These are phyloP conservation scores for Lactifluus rugatus DNA, from an alignment of 768 basidiomycete species.

Conservation along the genomic window DNA sequence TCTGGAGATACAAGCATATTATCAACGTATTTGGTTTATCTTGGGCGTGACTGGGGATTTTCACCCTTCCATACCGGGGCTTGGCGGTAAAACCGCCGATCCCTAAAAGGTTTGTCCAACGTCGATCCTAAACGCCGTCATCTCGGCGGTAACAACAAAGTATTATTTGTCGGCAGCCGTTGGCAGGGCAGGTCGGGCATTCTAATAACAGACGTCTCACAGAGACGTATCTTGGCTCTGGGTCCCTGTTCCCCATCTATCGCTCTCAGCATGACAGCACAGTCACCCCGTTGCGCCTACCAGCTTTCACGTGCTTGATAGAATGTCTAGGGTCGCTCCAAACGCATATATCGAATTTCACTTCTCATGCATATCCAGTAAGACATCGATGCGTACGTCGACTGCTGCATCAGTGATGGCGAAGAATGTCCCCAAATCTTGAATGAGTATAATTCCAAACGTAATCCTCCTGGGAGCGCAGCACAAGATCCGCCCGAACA, in stretches of 20 bases:
- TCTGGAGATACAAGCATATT: neutral
- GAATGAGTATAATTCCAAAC: neutral
- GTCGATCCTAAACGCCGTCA: neutral
- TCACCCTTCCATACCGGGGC: neutral
- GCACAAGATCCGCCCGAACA: slow-evolving; percentile 15
- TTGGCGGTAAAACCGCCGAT: neutral
- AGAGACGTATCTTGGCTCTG: neutral
- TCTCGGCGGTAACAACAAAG: neutral
- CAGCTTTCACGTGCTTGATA: neutral
- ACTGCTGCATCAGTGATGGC: neutral
- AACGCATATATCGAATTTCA: too few species aligned
- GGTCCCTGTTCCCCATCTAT: neutral
- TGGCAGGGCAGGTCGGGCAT: neutral
- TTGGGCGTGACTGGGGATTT: neutral
- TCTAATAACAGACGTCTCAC: neutral
- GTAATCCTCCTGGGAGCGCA: neutral
- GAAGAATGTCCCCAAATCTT: neutral
- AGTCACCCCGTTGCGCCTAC: neutral
- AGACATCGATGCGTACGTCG: neutral
- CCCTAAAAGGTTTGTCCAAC: neutral
- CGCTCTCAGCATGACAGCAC: neutral
- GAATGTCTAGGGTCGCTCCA: neutral
- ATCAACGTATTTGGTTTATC: neutral
- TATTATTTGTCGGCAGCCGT: neutral
- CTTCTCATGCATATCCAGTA: neutral